A percentile compares a stretch with the other conserved stretches of the same genome.
phyloP scores from a whole-genome alignment of 179 eudicot species.

The Patellifolia procumbens region DNA sequence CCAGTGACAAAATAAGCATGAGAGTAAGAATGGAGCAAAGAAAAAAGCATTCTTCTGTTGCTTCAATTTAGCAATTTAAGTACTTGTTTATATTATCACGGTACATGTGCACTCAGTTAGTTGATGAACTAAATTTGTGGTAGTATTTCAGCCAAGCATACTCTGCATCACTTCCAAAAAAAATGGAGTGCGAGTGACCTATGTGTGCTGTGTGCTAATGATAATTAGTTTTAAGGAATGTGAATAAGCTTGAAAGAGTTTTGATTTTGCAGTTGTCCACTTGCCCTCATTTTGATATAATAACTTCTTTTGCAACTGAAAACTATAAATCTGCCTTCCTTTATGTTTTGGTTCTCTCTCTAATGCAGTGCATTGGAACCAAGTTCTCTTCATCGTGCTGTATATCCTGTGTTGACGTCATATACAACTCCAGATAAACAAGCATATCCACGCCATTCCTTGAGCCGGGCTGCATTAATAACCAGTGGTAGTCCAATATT shows the following conservation, averaged over 20 bases:
- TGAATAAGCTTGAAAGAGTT: not conserved
- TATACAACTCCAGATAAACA: conserved; percentile 77
- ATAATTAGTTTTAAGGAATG: not conserved
- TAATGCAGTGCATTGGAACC: conserved; percentile 93
- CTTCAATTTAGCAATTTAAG: not conserved
- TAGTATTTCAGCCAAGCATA: not conserved
- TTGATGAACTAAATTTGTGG: not conserved
- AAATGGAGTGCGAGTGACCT: not conserved
- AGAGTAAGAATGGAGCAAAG: not conserved
- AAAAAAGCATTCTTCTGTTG: not conserved
- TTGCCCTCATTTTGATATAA: not conserved
- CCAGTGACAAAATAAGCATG: not conserved
- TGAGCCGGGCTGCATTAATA: conserved; percentile 92
- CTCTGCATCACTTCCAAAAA: not conserved
- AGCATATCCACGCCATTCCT: conserved; percentile 97
- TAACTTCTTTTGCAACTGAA: conserved; percentile 6
- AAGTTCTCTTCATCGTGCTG: conserved; percentile 84
- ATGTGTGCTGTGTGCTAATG: not conserved
- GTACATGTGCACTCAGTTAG: not conserved
- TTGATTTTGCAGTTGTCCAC: not conserved
- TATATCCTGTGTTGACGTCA: conserved; percentile 84
- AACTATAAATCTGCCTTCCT: conserved; percentile 5
- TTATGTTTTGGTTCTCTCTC: conserved; percentile 29
- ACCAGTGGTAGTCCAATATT: conserved; percentile 98
- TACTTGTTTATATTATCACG: not conserved